Evolutionary conservation across 257 asterid genomes (phyloP), one percentile per base, ranked within the genome.

Genomic region (Nicotiana otophora): DNA sequence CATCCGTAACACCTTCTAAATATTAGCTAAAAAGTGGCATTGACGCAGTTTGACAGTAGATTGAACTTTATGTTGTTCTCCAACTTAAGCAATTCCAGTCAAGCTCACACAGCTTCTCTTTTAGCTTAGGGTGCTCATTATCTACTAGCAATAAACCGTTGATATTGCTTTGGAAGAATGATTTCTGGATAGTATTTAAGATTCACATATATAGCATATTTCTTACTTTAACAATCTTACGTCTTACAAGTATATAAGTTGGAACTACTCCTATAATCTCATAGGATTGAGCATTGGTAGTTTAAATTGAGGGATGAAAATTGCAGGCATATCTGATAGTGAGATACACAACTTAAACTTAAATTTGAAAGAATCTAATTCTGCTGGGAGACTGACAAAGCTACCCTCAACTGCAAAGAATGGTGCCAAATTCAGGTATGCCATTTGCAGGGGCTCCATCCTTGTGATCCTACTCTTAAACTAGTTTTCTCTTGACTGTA

Each of bases 381-480:
- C 92, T 54, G 85, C 96, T 33, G 89, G 86, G 66, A 88, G 92
- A 88, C 82, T 94, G 82, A 84, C 82, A 84, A 91, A 82, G 84
- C 89, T 91, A 83, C 90, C 91, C 48, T 90, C 97, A 78, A 62
- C 86, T 77, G 42, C 87, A 82, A 94, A 94, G 89, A 83, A 83
- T 74, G 96, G 94, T 84, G 92, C 91, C 84, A 89, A 83, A 83
- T 94, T 93, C 95, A 94, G 97, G 98, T 85, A 91, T 84, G 79
- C 42, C 83, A 36, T 83, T 85, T 80, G 61, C 30, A 78, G 83
- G 79, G 82, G 62, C 53, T 46, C 61, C 39, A 57, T 34, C 82
- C 42, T 30, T 61, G 60, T 79, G n/a, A 55, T 65, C 79, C 46
- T 33, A 51, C 58, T 77, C 79, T 51, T 39, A 77, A 54, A 51